A percentile compares a stretch with the other conserved stretches of the same genome.
Evolutionary conservation across 306 rosid species (phyloP).

Genomic region (Dryas alaskensis): DNA sequence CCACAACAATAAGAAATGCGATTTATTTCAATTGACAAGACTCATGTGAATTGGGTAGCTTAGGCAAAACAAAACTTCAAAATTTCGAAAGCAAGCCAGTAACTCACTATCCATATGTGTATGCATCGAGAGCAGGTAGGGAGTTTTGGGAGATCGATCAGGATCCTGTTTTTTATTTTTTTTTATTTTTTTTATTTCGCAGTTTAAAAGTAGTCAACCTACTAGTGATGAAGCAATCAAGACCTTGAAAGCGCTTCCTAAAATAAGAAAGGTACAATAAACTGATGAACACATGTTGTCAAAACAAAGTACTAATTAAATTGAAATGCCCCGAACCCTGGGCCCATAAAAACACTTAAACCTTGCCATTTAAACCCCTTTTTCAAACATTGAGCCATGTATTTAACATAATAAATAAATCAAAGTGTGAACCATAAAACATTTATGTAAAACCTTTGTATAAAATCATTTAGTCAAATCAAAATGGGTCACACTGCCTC

Average conservation of each 20-base stretch:
- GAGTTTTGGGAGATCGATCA: background rate
- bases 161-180: too few species aligned
- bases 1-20: background rate
- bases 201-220: slow-evolving; percentile 23
- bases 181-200: too few species aligned
- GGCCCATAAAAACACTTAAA: too few species aligned
- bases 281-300: background rate
- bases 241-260: slow-evolving; percentile 95
- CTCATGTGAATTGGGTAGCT: background rate
- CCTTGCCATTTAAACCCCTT: too few species aligned
- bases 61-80: background rate
- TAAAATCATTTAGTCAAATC: too few species aligned
- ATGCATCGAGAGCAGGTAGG: background rate
- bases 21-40: background rate
- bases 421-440: too few species aligned
- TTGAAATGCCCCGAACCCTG: too few species aligned
- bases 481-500: too few species aligned
- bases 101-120: background rate
- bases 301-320: too few species aligned
- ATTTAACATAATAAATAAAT: too few species aligned
- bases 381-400: too few species aligned
- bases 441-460: too few species aligned
- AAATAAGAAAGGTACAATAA: slow-evolving; percentile 25
- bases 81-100: background rate
- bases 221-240: slow-evolving; percentile 99